A percentile compares a stretch with the other conserved stretches of the same genome.
Evolutionary conservation across 805 yeast genomes (phyloP).

Genomic region (Yarrowia sp.): DNA sequence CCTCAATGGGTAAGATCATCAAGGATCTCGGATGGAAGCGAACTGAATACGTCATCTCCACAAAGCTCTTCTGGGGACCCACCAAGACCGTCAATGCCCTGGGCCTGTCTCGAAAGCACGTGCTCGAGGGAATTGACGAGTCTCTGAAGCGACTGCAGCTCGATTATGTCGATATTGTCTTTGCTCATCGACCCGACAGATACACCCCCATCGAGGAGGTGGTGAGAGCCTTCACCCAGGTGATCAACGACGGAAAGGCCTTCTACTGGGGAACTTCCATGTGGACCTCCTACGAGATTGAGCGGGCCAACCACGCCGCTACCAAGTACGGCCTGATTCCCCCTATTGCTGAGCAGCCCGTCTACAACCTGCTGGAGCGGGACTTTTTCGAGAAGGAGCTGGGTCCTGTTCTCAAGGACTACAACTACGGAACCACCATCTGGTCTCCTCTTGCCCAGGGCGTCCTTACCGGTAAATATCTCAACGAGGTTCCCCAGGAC

Average conservation of each 20-base stretch:
- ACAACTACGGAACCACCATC: slow-evolving; percentile 49
- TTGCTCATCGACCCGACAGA: slow-evolving; percentile 49
- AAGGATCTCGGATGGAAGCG: slow-evolving; percentile 49
- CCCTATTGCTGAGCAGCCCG: slow-evolving; percentile 49
- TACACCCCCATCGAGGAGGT: slow-evolving; percentile 49
- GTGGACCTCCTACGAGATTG: slow-evolving; percentile 50
- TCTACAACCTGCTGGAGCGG: slow-evolving; percentile 46
- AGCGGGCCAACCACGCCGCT: slow-evolving; percentile 50
- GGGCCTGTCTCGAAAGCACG: slow-evolving; percentile 49
- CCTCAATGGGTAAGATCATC: slow-evolving; percentile 47
- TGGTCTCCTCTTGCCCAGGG: slow-evolving; percentile 50
- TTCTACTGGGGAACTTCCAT: slow-evolving; percentile 50
- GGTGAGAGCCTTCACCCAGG: slow-evolving; percentile 49
- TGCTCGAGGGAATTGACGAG: slow-evolving; percentile 48
- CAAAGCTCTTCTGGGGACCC: slow-evolving; percentile 49
- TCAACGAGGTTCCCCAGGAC: slow-evolving; percentile 45
- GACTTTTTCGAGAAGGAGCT: slow-evolving; percentile 48
- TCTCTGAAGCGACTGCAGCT: slow-evolving; percentile 48
- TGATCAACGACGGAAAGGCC: slow-evolving; percentile 49
- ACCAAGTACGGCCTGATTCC: slow-evolving; percentile 48
- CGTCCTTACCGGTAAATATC: slow-evolving; percentile 49
- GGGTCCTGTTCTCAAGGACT: slow-evolving; percentile 46
- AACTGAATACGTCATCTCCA: slow-evolving; percentile 47
- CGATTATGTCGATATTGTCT: slow-evolving; percentile 49
- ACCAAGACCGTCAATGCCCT: slow-evolving; percentile 45